phyloP scores from a whole-genome alignment of 2,329 filamentous ascomycete species.

The Alternaria atra region DNA sequence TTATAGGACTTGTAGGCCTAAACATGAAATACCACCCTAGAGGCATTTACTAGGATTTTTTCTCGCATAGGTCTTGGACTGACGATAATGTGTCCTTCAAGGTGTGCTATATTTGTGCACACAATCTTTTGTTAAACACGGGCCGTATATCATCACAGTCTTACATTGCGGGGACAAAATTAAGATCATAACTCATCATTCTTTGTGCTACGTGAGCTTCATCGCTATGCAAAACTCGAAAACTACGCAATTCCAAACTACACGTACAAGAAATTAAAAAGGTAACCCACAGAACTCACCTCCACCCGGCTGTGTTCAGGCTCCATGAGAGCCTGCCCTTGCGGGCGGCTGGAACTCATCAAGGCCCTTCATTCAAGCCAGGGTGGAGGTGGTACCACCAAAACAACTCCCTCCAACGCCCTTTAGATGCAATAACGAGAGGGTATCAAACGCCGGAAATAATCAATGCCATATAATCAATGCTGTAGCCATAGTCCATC shows the following conservation, averaged over 20 bases:
- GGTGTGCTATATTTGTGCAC: background rate
- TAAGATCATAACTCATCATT: conserved; percentile 12
- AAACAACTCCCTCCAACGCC: conserved; percentile 17
- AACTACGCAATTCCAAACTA: background rate
- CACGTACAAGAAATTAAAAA: background rate
- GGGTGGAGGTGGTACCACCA: conserved; percentile 1
- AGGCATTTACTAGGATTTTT: background rate
- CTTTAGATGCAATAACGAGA: conserved; percentile 10
- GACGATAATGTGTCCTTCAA: background rate
- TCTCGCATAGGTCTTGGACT: too few species aligned
- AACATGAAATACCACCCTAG: background rate
- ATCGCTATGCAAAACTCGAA: conserved; percentile 2
- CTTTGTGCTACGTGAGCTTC: background rate
- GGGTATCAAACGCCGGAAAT: conserved; percentile 25
- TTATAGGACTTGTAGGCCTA: too few species aligned
- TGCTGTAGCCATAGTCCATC: conserved; percentile 10
- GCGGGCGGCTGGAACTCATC: conserved; percentile 23
- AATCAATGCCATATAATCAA: conserved; percentile 13
- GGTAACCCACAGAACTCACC: background rate
- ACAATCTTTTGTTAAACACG: background rate
- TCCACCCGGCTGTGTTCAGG: conserved; percentile 22
- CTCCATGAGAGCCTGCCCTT: conserved; percentile 27
- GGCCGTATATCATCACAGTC: background rate
- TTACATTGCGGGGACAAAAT: background rate
- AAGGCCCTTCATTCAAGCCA: conserved; percentile 24